phyloP scores from a whole-genome alignment of 1,284 basidiomycete species.

The Pyrrhoderma lamaoense region DNA sequence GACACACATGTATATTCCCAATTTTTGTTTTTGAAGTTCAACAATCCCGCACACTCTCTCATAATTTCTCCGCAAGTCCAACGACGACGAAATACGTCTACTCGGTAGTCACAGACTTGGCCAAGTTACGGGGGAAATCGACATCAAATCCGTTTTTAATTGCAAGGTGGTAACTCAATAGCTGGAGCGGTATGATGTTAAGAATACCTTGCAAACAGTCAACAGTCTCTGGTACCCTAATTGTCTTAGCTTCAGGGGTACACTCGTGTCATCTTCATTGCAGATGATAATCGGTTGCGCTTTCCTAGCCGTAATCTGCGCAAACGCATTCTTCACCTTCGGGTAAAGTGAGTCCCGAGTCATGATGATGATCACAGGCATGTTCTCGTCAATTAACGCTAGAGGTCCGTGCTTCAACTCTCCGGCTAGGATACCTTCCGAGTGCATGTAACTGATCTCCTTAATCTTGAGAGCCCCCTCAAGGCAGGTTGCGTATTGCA shows the following conservation, averaged over 20 bases:
- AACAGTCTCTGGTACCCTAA: constrained; percentile 89
- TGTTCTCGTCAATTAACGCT: constrained; percentile 96
- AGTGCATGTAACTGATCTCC: constrained; percentile 94
- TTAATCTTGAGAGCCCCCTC: constrained; percentile 99
- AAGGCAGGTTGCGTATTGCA: constrained; percentile 96
- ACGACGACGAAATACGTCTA: constrained; percentile 32
- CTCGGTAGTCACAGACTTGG: constrained; percentile 80
- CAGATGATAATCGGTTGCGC: constrained; percentile 95
- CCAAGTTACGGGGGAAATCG: constrained; percentile 97
- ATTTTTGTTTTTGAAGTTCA: no score
- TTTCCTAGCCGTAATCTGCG: constrained; percentile 96
- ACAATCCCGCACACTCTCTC: no score
- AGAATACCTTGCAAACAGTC: constrained; percentile 95
- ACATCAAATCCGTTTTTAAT: constrained; percentile 95
- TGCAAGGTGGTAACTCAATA: constrained; percentile 95
- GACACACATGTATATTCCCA: no score
- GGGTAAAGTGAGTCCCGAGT: constrained; percentile 97
- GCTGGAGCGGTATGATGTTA: constrained; percentile 95
- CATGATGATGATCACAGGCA: constrained; percentile 98
- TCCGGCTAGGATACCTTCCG: constrained; percentile 92
- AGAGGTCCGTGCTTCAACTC: constrained; percentile 99
- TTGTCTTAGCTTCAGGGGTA: constrained; percentile 76
- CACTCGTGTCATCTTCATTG: constrained; percentile 86
- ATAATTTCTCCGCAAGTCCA: no score
- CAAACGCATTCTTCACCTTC: constrained; percentile 93